phyloP scores from a whole-genome alignment of 805 yeast species.

The Ogataea minuta region DNA sequence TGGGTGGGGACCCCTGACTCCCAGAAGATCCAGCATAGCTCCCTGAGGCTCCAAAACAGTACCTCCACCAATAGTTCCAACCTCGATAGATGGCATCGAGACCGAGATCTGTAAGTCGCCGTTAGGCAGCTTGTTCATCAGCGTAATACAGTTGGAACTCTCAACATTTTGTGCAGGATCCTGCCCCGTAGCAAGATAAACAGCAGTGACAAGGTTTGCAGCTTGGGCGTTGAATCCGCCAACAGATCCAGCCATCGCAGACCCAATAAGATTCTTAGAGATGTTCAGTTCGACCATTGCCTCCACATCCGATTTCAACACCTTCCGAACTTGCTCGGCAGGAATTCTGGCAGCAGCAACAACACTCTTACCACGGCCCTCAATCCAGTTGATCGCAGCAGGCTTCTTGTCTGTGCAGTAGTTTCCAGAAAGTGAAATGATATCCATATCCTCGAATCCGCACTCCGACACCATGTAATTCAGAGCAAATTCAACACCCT shows the following conservation, averaged over 20 bases:
- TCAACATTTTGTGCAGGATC: constrained; percentile 99
- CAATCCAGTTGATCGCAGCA: constrained; percentile 98
- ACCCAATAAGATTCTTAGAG: constrained; percentile 87
- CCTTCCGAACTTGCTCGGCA: constrained; percentile 70
- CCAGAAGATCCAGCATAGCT: constrained; percentile 90
- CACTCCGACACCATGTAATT: constrained; percentile 80
- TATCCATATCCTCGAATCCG: constrained; percentile 92
- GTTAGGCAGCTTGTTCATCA: constrained; percentile 71
- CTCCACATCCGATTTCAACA: constrained; percentile 87
- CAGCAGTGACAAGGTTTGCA: constrained; percentile 92
- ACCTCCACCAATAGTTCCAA: constrained; percentile 99
- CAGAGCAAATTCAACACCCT: constrained; percentile 90
- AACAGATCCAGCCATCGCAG: constrained; percentile 97
- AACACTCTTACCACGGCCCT: constrained; percentile 97
- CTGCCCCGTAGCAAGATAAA: constrained; percentile 93
- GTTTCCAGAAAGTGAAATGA: constrained; percentile 93
- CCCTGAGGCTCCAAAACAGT: constrained; percentile 96
- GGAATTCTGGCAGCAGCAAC: constrained; percentile 96
- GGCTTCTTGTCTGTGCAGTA: constrained; percentile 98
- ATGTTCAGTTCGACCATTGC: constrained; percentile 89
- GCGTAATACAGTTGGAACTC: constrained; percentile 94
- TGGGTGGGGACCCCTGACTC: constrained; percentile 95
- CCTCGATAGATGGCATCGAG: constrained; percentile 99
- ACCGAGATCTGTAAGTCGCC: constrained; percentile 91
- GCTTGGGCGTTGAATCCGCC: constrained; percentile 99